Percentiles rank a stretch among this genome's conserved stretches.
Evolutionary conservation across 2,329 filamentous ascomycete genomes (phyloP).

Genomic region (Botrytis elliptica): DNA sequence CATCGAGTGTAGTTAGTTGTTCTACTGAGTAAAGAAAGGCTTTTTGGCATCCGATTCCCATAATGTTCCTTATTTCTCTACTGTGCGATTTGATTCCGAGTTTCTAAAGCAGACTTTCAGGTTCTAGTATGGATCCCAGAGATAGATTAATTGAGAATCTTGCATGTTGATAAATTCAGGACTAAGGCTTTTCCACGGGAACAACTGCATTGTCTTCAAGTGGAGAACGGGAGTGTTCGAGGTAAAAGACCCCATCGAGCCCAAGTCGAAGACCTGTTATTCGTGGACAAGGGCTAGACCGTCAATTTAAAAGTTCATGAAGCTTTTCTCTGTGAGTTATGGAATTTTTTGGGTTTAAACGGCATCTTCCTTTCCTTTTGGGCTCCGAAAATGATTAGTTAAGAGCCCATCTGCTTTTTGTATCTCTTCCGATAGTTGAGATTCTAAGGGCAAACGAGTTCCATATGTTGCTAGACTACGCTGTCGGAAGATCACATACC

Average conservation of each 20-base stretch:
- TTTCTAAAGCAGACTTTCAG: not conserved
- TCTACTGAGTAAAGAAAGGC: not conserved
- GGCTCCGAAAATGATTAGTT: not conserved
- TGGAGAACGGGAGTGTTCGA: not conserved
- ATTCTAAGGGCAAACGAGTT: not conserved
- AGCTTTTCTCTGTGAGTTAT: not conserved
- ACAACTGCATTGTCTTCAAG: not conserved
- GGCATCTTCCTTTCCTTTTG: not conserved
- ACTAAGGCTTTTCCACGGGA: not conserved
- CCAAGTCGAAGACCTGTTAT: not conserved
- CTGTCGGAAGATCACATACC: not conserved
- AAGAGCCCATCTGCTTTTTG: not conserved
- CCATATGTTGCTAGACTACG: not conserved
- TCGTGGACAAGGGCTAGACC: not conserved
- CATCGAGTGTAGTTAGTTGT: not conserved
- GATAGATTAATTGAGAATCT: not conserved
- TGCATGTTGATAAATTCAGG: not conserved
- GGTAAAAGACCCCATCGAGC: rapidly evolving
- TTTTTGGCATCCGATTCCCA: not conserved
- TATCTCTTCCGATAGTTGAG: not conserved
- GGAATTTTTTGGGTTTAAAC: not conserved
- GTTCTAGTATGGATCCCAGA: not conserved
- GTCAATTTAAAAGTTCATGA: not conserved
- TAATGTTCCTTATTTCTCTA: not conserved
- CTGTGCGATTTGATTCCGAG: not conserved